Evolutionary conservation across 2,329 filamentous ascomycete species (phyloP).

Genomic region (Ascochyta viciae-villosae): DNA sequence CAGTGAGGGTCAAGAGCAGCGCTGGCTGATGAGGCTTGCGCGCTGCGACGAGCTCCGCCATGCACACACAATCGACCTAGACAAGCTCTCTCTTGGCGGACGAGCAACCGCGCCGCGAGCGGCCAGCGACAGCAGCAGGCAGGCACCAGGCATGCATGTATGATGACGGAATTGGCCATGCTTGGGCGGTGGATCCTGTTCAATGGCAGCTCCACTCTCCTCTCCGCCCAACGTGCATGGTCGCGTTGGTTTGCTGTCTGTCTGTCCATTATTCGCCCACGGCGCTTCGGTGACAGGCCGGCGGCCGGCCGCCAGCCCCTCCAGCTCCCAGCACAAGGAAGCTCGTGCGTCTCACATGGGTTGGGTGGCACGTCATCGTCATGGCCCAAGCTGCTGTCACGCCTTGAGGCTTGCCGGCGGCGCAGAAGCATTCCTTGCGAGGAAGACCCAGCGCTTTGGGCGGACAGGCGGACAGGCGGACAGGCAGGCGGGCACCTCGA

Average conservation of each 20-base stretch:
- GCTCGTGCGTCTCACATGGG: constrained; percentile 23
- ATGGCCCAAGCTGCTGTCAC: not conserved
- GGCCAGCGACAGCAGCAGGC: constrained; percentile 5
- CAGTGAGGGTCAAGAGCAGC: constrained; percentile 9
- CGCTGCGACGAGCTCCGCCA: constrained; percentile 12
- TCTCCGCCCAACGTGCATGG: constrained; percentile 16
- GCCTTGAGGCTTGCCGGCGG: not conserved
- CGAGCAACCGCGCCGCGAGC: constrained; percentile 8
- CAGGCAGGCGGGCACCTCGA: not conserved
- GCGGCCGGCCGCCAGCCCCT: constrained; percentile 17
- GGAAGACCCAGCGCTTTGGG: constrained; percentile 3
- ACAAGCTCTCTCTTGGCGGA: constrained; percentile 1
- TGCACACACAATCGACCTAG: not conserved
- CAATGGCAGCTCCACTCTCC: constrained; percentile 27
- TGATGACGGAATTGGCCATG: constrained; percentile 27
- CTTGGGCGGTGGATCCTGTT: constrained; percentile 15
- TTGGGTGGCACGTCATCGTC: constrained; percentile 17
- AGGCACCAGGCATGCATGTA: constrained; percentile 10
- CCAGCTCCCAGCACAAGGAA: constrained; percentile 22
- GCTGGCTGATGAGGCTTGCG: constrained; percentile 29
- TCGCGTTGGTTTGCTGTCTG: constrained; percentile 12
- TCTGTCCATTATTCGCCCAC: not conserved
- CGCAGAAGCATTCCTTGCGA: constrained; percentile 8
- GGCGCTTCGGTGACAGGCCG: constrained; percentile 4
- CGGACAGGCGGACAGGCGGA: not conserved